Evolutionary conservation across 1,284 basidiomycete genomes (phyloP).

Genomic region (Puccinia hordei): DNA sequence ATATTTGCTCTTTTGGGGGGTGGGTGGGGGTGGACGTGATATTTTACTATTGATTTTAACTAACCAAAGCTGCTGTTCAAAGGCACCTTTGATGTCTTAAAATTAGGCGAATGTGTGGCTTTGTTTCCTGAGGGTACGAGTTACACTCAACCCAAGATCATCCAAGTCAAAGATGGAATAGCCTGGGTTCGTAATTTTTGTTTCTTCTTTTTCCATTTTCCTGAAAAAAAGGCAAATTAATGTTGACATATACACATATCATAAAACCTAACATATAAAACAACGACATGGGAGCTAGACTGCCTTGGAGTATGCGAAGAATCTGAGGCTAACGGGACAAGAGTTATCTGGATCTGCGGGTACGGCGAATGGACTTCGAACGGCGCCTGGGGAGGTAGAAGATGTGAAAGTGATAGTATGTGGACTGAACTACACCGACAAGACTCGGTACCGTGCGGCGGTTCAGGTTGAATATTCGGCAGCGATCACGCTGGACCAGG

Average conservation of each 20-base stretch:
- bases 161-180: conserved; percentile 48
- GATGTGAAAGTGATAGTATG: conserved; percentile 46
- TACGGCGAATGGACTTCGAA: conserved; percentile 12
- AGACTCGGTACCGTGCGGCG: conserved; percentile 33
- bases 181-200: conserved; percentile 37
- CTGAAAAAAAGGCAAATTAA: no score
- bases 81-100: conserved; percentile 50
- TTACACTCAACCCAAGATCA: conserved; percentile 42
- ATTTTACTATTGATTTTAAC: neutral
- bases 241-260: neutral
- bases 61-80: conserved; percentile 37
- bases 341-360: conserved; percentile 26
- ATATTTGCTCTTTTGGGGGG: neutral
- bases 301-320: conserved; percentile 50
- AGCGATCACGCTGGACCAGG: conserved; percentile 7
- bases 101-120: conserved; percentile 49
- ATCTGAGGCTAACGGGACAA: conserved; percentile 24
- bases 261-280: neutral
- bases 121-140: conserved; percentile 48
- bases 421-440: conserved; percentile 47
- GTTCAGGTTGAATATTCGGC: conserved; percentile 41
- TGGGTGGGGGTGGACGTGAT: no score
- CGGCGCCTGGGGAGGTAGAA: neutral
- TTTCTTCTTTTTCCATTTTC: neutral
- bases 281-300: conserved; percentile 15